Conservation (phyloP, 768 basidiomycete genomes). For the Suillus paluster region DNA sequence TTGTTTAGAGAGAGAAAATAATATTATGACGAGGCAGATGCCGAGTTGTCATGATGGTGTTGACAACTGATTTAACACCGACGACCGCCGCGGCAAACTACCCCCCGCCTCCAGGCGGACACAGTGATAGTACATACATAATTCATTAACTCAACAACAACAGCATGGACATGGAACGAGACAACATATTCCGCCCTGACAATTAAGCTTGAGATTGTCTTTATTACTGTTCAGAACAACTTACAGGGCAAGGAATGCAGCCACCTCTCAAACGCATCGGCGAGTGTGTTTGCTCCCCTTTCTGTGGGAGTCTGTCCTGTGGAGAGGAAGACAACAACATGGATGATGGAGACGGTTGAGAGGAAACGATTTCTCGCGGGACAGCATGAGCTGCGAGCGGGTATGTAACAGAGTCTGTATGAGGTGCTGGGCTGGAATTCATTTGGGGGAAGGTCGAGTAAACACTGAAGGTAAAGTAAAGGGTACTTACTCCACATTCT, state of each 20-base stretch:
- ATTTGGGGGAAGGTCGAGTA: background rate
- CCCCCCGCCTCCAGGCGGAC: background rate
- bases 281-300: slow-evolving; percentile 10
- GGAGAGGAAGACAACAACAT: slow-evolving; percentile 17
- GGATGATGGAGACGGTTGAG: slow-evolving; percentile 21
- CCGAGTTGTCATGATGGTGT: background rate
- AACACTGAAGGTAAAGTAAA: too few species aligned
- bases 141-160: too few species aligned
- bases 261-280: slow-evolving; percentile 33
- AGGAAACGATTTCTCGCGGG: slow-evolving; percentile 11
- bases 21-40: background rate
- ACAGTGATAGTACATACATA: too few species aligned
- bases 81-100: background rate
- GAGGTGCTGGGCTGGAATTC: background rate
- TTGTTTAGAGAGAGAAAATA: background rate
- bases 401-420: slow-evolving; percentile 1
- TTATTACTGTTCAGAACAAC: background rate
- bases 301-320: background rate
- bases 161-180: slow-evolving; percentile 41
- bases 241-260: slow-evolving; percentile 38
- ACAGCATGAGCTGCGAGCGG: slow-evolving; percentile 13
- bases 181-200: slow-evolving; percentile 39
- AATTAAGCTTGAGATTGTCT: slow-evolving; percentile 1
- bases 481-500: background rate
- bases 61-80: background rate